Evolutionary conservation across 2,329 filamentous ascomycete genomes (phyloP).

Genomic region (Fusarium papillatum): DNA sequence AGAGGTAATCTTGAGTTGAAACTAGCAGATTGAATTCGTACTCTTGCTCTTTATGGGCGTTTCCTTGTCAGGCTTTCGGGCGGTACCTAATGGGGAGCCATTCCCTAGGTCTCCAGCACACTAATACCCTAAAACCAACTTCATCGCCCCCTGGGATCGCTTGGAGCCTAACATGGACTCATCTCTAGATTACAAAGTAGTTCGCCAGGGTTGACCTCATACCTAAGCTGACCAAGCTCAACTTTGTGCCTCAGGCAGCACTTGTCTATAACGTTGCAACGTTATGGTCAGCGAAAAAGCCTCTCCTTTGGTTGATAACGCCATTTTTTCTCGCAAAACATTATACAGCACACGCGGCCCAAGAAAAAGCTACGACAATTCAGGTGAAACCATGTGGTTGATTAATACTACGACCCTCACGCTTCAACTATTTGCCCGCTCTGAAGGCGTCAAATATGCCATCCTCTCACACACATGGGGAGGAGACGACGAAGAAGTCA

Average conservation of each 20-base stretch:
- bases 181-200: background rate
- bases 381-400: background rate
- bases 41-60: background rate
- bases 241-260: conserved; percentile 1
- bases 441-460: background rate
- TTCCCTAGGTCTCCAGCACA: background rate
- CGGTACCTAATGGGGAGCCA: no score
- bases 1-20: background rate
- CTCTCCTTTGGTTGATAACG: background rate
- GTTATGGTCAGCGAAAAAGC: background rate
- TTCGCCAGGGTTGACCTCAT: background rate
- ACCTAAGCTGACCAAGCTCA: background rate
- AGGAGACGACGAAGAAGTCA: background rate
- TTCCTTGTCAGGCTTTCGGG: background rate
- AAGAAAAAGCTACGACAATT: background rate
- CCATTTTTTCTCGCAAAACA: background rate
- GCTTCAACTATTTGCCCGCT: background rate
- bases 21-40: background rate
- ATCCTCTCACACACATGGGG: background rate
- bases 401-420: background rate
- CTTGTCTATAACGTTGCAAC: background rate
- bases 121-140: background rate
- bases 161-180: background rate
- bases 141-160: background rate
- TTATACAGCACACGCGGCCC: background rate